phyloP scores from a whole-genome alignment of 2,329 filamentous ascomycete genomes.

The Colletotrichum karsti region DNA sequence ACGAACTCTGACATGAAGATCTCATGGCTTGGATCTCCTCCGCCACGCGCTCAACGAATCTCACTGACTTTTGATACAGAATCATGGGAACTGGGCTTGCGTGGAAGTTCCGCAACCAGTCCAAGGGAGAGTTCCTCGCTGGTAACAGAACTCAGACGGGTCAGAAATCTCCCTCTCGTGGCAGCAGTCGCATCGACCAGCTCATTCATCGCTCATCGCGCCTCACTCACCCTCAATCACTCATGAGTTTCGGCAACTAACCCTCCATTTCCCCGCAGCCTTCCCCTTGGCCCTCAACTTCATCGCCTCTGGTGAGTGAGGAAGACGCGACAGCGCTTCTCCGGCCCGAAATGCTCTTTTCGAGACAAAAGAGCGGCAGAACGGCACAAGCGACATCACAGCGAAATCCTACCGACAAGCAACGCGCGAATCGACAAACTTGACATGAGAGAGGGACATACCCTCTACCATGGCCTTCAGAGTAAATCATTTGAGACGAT shows the following conservation, averaged over 20 bases:
- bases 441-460: background rate
- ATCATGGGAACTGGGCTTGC: conserved; percentile 69
- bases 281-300: conserved; percentile 87
- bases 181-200: too few relatives aligned
- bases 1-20: conserved; percentile 37
- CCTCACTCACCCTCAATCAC: background rate
- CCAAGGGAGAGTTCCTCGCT: conserved; percentile 76
- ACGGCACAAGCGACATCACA: conserved; percentile 3
- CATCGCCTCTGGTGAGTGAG: conserved; percentile 89
- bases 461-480: background rate
- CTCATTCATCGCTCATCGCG: background rate
- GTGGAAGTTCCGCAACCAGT: conserved; percentile 68
- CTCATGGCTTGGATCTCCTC: background rate
- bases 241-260: conserved; percentile 35
- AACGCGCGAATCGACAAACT: background rate
- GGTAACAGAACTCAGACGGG: conserved; percentile 86
- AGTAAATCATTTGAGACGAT: conserved; percentile 27
- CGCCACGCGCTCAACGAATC: background rate
- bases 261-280: conserved; percentile 55
- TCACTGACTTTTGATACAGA: conserved; percentile 47
- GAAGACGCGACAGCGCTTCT: conserved; percentile 38
- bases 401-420: conserved; percentile 41
- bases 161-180: conserved; percentile 53
- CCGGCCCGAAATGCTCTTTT: background rate
- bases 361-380: conserved; percentile 22